A percentile compares a stretch with the other conserved stretches of the same genome.
Conservation (phyloP, 1,284 basidiomycete genomes). For the Somion occarium region DNA sequence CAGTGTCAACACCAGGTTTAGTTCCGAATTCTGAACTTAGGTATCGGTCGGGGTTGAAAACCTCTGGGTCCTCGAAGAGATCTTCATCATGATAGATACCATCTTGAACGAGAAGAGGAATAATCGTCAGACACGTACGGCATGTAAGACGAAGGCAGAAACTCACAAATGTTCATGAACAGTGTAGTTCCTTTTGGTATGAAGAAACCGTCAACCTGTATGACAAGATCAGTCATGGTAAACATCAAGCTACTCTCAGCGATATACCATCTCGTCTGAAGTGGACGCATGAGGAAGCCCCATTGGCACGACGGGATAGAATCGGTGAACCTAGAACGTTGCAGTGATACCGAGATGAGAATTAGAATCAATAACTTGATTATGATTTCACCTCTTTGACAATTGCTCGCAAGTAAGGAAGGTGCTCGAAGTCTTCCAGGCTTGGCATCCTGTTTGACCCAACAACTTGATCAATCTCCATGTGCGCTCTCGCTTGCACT, state of each 20-base stretch:
- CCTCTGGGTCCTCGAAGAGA: slow-evolving; percentile 5
- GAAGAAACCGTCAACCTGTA: slow-evolving; percentile 4
- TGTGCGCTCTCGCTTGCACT: slow-evolving; percentile 22
- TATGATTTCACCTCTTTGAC: slow-evolving; percentile 18
- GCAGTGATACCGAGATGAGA: too few relatives aligned
- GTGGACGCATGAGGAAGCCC: background rate
- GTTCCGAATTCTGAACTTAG: slow-evolving; percentile 4
- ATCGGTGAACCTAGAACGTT: slow-evolving; percentile 3
- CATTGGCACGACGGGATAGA: slow-evolving; percentile 1
- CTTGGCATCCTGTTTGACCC: slow-evolving; percentile 25
- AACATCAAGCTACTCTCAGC: too few relatives aligned
- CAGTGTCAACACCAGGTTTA: slow-evolving; percentile 4
- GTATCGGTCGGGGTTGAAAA: slow-evolving; percentile 8
- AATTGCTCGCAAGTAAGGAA: slow-evolving; percentile 27
- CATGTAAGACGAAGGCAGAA: too few relatives aligned
- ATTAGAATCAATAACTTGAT: background rate
- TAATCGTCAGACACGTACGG: too few relatives aligned
- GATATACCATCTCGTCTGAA: background rate
- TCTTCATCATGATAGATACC: slow-evolving; percentile 6
- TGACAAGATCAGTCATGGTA: background rate
- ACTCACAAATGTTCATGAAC: slow-evolving; percentile 8
- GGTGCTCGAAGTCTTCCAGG: slow-evolving; percentile 20
- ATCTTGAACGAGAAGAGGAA: background rate
- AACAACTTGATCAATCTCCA: slow-evolving; percentile 26
- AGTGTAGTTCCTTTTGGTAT: slow-evolving; percentile 5